Base-by-base conservation (phyloP, 495 filamentous ascomycete species). In the Bacidia gigantensis region DNA sequence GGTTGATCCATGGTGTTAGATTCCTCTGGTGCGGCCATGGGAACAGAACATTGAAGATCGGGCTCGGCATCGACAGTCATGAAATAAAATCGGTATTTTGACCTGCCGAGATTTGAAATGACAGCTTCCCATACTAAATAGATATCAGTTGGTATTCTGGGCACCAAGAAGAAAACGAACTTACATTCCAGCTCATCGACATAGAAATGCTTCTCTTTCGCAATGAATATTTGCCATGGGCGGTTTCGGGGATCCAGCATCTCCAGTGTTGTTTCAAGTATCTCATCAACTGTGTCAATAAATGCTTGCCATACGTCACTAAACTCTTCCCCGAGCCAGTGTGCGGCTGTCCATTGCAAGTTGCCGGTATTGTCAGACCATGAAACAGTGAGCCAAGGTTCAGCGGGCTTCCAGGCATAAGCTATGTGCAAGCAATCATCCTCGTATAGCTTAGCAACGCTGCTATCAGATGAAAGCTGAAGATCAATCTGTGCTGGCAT, bases 291-390 rank as follows among this genome's bases (percentile, higher is more conserved):
- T 14, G 89, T 72, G 21, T 90, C 82, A 7, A 65, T 62, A 26
- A 94, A 70, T 0, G 65, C 17, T 51, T 62, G 54, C 48, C 79
- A 75, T 14, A 74, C 65, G 1, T 76, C 65, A 1, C 69, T 67
- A 45, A 73, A 74, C 24, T 77, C 75, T 56, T 82, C 78, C 20
- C 80, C 80, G 2, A 93, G 69, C 58, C 84, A 84, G 64, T 93
- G 93, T 1, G 86, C 86, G 25, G 85, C 81, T 3, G 73, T 84
- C 56, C 77, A 81, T 62, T 94, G 87, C 52, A 85, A 75, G 39
- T 70, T 77, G 0, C 92, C 93, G 22, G 71, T 76, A 58, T 79
- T 88, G 65, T 97, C 89, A 1, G 84, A 86, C 93, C 93, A 99
- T n/a, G 85, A 84, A 3, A 81, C 88, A 0, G 83, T 83, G 43